These are phyloP conservation scores for Vicia villosa DNA, from an alignment of 306 rosid genomes.

Conservation along the genomic window DNA sequence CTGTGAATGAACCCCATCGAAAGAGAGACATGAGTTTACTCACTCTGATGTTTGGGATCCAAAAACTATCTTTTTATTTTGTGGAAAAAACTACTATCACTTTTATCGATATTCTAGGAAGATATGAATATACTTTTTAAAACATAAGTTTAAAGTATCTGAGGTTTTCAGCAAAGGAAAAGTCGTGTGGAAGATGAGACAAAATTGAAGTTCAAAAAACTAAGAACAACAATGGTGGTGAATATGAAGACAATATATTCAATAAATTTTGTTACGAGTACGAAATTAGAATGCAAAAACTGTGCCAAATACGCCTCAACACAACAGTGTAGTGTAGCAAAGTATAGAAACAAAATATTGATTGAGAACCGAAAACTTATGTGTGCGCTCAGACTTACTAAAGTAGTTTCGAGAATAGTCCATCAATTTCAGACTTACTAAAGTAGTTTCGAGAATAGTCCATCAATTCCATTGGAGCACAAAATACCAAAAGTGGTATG, in stretches of 20 bases:
- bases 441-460: not conserved
- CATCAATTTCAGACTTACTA: too few relatives aligned
- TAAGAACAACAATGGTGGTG: not conserved
- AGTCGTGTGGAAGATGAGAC: too few relatives aligned
- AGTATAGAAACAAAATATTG: not conserved
- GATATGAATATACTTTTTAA: too few relatives aligned
- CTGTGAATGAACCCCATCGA: not conserved
- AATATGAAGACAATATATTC: not conserved
- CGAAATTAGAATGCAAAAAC: not conserved
- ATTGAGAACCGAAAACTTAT: not conserved
- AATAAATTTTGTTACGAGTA: not conserved
- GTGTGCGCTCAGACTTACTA: not conserved
- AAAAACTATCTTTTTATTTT: not conserved
- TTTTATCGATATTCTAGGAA: not conserved
- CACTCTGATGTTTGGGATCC: not conserved
- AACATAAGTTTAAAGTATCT: too few relatives aligned
- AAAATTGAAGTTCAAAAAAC: too few relatives aligned
- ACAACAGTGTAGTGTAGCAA: not conserved
- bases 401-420: not conserved
- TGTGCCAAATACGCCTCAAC: not conserved
- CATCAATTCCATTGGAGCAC: not conserved
- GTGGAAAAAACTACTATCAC: not conserved
- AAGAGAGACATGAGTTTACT: not conserved
- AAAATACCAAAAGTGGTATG: not conserved
- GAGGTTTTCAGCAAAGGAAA: too few relatives aligned